Evolutionary conservation across 2,329 filamentous ascomycete genomes (phyloP).

Genomic region (Plectosphaerella cucumerina): DNA sequence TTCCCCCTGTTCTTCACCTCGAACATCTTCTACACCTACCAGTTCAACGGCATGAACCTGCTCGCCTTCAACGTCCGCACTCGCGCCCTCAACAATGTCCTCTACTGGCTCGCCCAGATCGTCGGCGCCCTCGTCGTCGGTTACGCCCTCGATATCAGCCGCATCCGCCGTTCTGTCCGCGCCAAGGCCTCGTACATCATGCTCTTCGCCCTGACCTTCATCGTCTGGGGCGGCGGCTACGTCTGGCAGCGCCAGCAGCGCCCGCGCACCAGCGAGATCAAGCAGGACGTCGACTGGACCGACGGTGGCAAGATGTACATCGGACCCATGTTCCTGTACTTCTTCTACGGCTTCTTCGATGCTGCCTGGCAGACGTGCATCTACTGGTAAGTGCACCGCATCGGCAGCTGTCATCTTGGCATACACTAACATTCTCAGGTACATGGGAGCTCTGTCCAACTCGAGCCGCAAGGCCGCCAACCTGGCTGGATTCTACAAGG

Average conservation of each 20-base stretch:
- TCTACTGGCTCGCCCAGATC: slow-evolving; percentile 81
- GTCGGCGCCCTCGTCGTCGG: slow-evolving; percentile 71
- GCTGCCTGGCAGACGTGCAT: slow-evolving; percentile 85
- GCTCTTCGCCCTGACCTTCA: slow-evolving; percentile 68
- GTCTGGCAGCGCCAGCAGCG: slow-evolving; percentile 65
- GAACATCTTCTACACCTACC: slow-evolving; percentile 83
- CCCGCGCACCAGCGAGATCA: slow-evolving; percentile 30
- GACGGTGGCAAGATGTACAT: slow-evolving; percentile 55
- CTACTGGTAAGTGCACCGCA: slow-evolving; percentile 74
- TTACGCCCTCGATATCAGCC: slow-evolving; percentile 59
- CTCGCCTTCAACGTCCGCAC: slow-evolving; percentile 71
- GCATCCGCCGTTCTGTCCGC: slow-evolving; percentile 58
- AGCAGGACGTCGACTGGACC: slow-evolving; percentile 57
- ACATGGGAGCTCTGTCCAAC: slow-evolving; percentile 91
- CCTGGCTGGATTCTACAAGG: slow-evolving; percentile 83
- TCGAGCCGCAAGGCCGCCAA: slow-evolving; percentile 89
- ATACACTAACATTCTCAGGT: slow-evolving; percentile 54
- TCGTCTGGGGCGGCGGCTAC: slow-evolving; percentile 79
- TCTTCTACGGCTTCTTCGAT: slow-evolving; percentile 88
- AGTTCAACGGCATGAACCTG: slow-evolving; percentile 64
- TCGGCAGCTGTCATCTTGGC: slow-evolving; percentile 39
- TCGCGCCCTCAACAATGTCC: slow-evolving; percentile 68
- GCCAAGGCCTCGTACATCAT: slow-evolving; percentile 60
- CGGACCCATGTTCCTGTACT: slow-evolving; percentile 82
- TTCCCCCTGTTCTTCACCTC: slow-evolving; percentile 82